These are phyloP conservation scores for Rhizomucor pusillus DNA, from an alignment of 371 early-diverging fungal genomes.

Conservation along the genomic window DNA sequence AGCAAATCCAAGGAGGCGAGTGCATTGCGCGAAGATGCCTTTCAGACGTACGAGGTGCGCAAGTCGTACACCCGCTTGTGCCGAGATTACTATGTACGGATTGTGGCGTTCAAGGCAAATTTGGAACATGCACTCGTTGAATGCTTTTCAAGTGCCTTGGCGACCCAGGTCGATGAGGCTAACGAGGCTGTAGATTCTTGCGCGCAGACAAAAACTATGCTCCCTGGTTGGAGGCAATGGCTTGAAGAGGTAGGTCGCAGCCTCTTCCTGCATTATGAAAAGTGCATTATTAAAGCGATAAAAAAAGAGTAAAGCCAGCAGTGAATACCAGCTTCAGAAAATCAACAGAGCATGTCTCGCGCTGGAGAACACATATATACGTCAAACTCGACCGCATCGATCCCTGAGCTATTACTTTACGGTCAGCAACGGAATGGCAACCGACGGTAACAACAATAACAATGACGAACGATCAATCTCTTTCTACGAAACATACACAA, in stretches of 20 bases:
- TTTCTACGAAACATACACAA: not conserved
- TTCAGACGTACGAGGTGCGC: constrained; percentile 62
- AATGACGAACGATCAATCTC: not conserved
- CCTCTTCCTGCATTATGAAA: too few relatives aligned
- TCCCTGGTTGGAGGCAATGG: constrained; percentile 43
- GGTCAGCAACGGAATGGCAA: constrained; percentile 5
- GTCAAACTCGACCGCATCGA: constrained; percentile 31
- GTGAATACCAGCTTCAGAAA: constrained; percentile 28
- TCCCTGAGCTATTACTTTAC: constrained; percentile 29
- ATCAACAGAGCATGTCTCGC: constrained; percentile 23
- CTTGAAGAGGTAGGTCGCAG: constrained; percentile 37
- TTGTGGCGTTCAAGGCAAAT: constrained; percentile 33
- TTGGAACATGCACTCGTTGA: constrained; percentile 33
- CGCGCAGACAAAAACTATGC: constrained; percentile 16
- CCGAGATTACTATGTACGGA: constrained; percentile 25
- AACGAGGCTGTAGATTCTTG: constrained; percentile 28
- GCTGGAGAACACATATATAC: constrained; percentile 30
- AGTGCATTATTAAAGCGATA: not conserved
- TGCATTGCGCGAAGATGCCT: constrained; percentile 69
- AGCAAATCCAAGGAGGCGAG: constrained; percentile 69
- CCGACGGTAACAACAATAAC: not conserved
- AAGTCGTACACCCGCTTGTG: constrained; percentile 56
- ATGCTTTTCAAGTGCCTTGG: constrained; percentile 36
- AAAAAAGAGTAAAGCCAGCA: constrained; percentile 37
- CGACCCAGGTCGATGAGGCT: constrained; percentile 30